phyloP scores from a whole-genome alignment of 2,329 filamentous ascomycete species.

The Talaromyces islandicus region DNA sequence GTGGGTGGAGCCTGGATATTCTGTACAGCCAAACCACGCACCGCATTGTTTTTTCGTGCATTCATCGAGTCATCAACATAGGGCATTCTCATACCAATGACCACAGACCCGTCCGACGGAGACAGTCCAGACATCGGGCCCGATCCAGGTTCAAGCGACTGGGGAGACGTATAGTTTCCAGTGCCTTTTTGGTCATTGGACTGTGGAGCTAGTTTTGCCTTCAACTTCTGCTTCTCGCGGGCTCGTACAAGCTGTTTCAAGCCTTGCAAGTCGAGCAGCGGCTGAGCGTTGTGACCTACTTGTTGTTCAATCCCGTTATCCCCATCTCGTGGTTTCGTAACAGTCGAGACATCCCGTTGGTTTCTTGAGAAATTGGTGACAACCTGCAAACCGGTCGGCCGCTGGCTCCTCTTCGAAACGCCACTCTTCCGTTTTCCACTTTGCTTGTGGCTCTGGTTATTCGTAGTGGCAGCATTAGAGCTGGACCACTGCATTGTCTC shows the following conservation, averaged over 20 bases:
- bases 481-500: background rate
- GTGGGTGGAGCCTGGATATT: constrained; percentile 31
- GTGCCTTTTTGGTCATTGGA: constrained; percentile 5
- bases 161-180: constrained; percentile 13
- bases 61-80: constrained; percentile 21
- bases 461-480: background rate
- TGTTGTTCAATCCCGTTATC: constrained; percentile 12
- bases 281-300: constrained; percentile 4
- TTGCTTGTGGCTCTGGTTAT: background rate
- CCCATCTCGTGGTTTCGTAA: background rate
- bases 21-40: background rate
- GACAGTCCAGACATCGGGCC: constrained; percentile 32
- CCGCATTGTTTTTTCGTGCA: background rate
- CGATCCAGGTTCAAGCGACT: constrained; percentile 13
- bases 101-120: constrained; percentile 39
- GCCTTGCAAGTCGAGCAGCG: constrained; percentile 33
- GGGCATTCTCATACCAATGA: constrained; percentile 41
- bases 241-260: constrained; percentile 28
- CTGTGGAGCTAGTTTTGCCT: constrained; percentile 12
- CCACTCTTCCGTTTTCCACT: constrained; percentile 8
- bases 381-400: constrained; percentile 36
- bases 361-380: constrained; percentile 34
- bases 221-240: constrained; percentile 26
- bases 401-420: constrained; percentile 20
- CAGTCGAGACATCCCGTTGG: background rate